These are phyloP conservation scores for Tylopilus rubrobrunneus DNA, from an alignment of 768 basidiomycete genomes.

Conservation along the genomic window DNA sequence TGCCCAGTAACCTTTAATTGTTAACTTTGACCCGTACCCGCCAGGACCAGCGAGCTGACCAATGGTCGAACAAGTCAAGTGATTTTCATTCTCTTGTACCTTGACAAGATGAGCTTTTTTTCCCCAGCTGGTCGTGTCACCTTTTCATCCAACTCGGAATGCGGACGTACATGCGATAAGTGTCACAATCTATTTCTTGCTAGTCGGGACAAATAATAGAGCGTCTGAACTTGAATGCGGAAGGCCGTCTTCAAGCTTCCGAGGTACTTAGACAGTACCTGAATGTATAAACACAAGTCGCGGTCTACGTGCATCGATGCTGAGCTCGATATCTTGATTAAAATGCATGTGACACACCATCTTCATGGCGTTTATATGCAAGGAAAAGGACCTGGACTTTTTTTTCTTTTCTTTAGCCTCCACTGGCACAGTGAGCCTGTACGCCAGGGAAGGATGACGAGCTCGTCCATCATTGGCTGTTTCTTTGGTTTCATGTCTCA, in stretches of 20 bases:
- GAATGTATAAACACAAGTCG: background rate
- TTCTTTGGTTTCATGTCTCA: slow-evolving; percentile 32
- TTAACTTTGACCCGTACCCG: no score
- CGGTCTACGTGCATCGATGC: background rate
- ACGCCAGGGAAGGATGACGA: background rate
- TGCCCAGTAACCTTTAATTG: no score
- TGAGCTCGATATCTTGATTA: background rate
- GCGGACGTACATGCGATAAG: background rate
- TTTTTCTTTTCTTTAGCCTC: no score
- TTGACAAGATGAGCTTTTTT: background rate
- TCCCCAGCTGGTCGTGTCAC: background rate
- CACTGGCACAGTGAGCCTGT: background rate
- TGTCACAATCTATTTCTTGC: background rate
- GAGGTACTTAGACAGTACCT: background rate
- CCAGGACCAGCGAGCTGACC: no score
- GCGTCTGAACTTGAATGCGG: background rate
- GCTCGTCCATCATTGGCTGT: background rate
- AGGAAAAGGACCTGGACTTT: no score
- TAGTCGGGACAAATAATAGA: background rate
- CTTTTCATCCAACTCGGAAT: background rate
- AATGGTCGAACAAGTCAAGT: no score
- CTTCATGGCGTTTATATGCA: no score
- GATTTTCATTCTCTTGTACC: background rate
- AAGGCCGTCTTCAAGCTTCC: no score
- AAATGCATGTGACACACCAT: no score